A percentile compares a stretch with the other conserved stretches of the same genome.
Conservation (phyloP, 805 yeast species). For the Wickerhamomyces ciferrii region DNA sequence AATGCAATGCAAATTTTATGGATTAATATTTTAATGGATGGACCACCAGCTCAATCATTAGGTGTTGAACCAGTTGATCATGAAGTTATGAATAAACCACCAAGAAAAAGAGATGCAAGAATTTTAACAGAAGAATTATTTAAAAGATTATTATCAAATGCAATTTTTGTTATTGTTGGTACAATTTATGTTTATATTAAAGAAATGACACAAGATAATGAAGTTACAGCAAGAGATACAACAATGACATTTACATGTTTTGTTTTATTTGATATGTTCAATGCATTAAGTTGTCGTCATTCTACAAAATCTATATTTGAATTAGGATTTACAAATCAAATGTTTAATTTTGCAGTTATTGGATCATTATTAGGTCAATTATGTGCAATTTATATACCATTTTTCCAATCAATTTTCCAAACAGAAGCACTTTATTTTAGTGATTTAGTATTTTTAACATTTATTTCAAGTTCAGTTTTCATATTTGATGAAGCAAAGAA, state of each 20-base stretch:
- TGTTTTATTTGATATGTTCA: constrained; percentile 94
- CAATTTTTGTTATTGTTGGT: constrained; percentile 73
- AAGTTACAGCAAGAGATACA: constrained; percentile 89
- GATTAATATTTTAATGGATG: constrained; percentile 98
- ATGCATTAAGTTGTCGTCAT: constrained; percentile 92
- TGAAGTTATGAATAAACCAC: constrained; percentile 95
- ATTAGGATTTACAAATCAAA: constrained; percentile 72
- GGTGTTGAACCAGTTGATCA: constrained; percentile 98
- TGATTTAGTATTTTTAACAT: constrained; percentile 61
- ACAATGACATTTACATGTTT: constrained; percentile 99
- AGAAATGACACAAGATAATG: constrained; percentile 76
- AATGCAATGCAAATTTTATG: constrained; percentile 98
- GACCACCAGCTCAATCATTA: constrained; percentile 96
- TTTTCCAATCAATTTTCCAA: constrained; percentile 88
- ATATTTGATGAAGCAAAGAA: constrained; percentile 82
- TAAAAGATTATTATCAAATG: constrained; percentile 70
- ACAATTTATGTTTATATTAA: constrained; percentile 81
- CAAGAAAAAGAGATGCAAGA: constrained; percentile 81
- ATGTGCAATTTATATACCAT: constrained; percentile 90
- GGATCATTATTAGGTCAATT: constrained; percentile 87
- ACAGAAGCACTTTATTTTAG: constrained; percentile 79
- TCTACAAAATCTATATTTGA: constrained; percentile 77
- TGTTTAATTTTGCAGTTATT: constrained; percentile 92
- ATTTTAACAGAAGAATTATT: constrained; percentile 70
- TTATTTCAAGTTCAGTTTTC: constrained; percentile 75